Evolutionary conservation across 2,329 filamentous ascomycete genomes (phyloP).

Genomic region (Chrysoporthe puriensis): DNA sequence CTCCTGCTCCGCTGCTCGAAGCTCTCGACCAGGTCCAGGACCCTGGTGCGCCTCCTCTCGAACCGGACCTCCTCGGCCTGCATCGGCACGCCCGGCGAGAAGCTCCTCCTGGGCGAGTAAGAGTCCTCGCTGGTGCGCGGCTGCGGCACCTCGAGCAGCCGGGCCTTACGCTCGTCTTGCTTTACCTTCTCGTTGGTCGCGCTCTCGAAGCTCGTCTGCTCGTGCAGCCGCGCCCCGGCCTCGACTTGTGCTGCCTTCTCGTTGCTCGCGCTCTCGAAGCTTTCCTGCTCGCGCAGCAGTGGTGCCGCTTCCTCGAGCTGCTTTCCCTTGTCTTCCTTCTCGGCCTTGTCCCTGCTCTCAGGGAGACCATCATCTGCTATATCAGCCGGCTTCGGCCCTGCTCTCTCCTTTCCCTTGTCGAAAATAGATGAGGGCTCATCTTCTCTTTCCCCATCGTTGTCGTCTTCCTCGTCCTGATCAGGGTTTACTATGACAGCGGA

Average conservation of each 20-base stretch:
- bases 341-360: conserved; percentile 7
- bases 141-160: conserved; percentile 23
- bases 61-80: conserved; percentile 35
- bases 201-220: conserved; percentile 8
- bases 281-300: background rate
- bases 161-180: conserved; percentile 15
- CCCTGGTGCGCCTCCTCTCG: conserved; percentile 48
- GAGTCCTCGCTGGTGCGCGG: conserved; percentile 7
- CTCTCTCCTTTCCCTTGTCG: conserved; percentile 15
- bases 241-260: conserved; percentile 14
- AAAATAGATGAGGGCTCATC: conserved; percentile 1
- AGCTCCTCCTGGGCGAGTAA: conserved; percentile 20
- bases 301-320: background rate
- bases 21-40: conserved; percentile 59
- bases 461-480: conserved; percentile 33
- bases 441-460: background rate
- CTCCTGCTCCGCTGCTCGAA: conserved; percentile 54
- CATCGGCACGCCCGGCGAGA: conserved; percentile 25
- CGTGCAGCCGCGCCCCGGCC: background rate
- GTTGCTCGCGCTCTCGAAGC: conserved; percentile 13
- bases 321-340: conserved; percentile 1
- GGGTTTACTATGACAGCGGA: conserved; percentile 45
- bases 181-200: conserved; percentile 11
- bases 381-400: background rate
- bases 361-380: background rate